These are phyloP conservation scores for Curvularia verruculosa DNA, from an alignment of 2,329 filamentous ascomycete genomes.

Conservation along the genomic window DNA sequence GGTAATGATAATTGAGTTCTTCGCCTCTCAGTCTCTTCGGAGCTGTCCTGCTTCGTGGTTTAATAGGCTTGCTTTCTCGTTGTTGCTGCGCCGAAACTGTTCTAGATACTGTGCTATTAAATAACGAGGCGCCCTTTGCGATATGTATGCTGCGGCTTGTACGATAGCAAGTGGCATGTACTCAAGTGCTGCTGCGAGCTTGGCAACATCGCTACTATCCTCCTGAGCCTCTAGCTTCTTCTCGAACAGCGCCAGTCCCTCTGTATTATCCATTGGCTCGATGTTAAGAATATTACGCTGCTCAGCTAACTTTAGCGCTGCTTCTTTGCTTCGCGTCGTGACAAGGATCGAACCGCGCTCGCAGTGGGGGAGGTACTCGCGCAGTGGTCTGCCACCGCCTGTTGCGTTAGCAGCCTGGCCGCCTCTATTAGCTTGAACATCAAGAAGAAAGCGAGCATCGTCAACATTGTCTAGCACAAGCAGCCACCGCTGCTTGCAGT, in stretches of 20 bases:
- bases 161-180: too few relatives aligned
- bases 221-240: constrained; percentile 11
- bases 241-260: constrained; percentile 8
- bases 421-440: too few relatives aligned
- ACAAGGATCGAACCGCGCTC: constrained; percentile 19
- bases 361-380: constrained; percentile 18
- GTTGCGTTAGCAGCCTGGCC: too few relatives aligned
- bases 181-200: constrained; percentile 32
- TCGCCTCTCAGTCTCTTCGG: constrained; percentile 1
- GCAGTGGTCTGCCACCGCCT: not conserved
- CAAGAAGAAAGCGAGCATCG: constrained; percentile 7
- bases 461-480: constrained; percentile 3
- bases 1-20: constrained; percentile 40
- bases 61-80: constrained; percentile 26
- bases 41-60: constrained; percentile 30
- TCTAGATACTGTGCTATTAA: constrained; percentile 46
- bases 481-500: not conserved
- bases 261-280: constrained; percentile 18
- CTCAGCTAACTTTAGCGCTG: constrained; percentile 14
- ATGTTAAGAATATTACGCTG: constrained; percentile 9
- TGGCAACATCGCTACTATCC: not conserved
- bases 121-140: constrained; percentile 14
- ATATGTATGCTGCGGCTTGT: too few relatives aligned
- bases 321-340: too few relatives aligned
- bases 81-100: constrained; percentile 47